Conservation (phyloP, 169 alveolate species). For the Perkinsus olseni region DNA sequence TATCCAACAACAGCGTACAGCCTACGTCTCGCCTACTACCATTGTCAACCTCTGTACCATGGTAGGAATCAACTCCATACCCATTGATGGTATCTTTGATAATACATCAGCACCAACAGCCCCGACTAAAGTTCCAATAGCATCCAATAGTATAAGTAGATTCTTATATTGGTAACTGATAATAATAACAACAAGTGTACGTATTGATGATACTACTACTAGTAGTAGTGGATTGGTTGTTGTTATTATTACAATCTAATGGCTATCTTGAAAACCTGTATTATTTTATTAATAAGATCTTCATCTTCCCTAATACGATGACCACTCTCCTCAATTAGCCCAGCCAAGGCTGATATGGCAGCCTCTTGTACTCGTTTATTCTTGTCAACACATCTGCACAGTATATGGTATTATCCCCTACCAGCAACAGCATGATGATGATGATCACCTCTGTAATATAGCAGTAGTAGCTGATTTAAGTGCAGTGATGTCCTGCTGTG, state of each 20-base stretch:
- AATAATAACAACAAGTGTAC: neutral
- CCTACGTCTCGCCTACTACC: neutral
- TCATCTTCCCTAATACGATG: slow-evolving; percentile 11
- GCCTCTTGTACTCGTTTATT: slow-evolving; percentile 39
- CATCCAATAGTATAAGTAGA: slow-evolving; percentile 26
- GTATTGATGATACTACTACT: neutral
- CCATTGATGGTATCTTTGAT: neutral
- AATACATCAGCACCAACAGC: slow-evolving; percentile 25
- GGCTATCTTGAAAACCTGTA: slow-evolving; percentile 9
- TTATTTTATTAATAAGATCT: slow-evolving; percentile 19
- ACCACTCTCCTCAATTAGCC: slow-evolving; percentile 27
- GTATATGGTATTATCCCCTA: neutral
- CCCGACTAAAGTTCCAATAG: slow-evolving; percentile 22
- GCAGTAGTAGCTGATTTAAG: neutral
- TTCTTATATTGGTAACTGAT: slow-evolving; percentile 24
- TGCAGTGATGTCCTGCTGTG: neutral
- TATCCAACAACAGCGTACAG: neutral
- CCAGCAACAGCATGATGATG: neutral
- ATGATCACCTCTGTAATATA: neutral
- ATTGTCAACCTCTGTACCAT: neutral
- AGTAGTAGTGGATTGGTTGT: too few relatives aligned
- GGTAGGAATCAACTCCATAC: neutral
- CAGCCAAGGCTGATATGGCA: slow-evolving; percentile 34
- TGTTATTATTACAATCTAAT: neutral
- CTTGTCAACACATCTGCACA: slow-evolving; percentile 13